Evolutionary conservation across 305 asterid genomes (phyloP), one percentile per base, ranked within the genome.

Genomic region (Fraxinus dipetala): DNA sequence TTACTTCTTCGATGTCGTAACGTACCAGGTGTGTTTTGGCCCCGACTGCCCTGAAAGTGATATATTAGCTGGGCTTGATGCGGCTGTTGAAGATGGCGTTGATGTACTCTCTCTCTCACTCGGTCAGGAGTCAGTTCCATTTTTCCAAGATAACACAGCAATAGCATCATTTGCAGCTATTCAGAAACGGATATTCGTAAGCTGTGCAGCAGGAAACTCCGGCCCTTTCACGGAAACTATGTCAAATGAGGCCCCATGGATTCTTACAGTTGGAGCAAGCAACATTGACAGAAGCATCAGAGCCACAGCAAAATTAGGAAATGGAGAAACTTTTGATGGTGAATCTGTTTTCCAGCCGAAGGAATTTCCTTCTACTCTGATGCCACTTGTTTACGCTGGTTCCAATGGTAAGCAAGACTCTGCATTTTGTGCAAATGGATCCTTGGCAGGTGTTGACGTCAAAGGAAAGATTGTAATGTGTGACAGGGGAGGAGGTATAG

Each of bases 201-300:
- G 87, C 9, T 75, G 86, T 30, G 69, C 92, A 0, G 92, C 81
- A 0, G 90, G 91, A 26, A 87, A 89, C 76, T 18, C 61, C 2
- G 90, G 92, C n/a, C 92, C 89, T 0, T 5, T 4, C n/a, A 24
- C 13, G 14, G 10, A 45, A 18, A 65, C 88, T 0, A 0, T 85
- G 14, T 28, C 81, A 0, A 89, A 89, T 28, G 88, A 76, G 11
- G 87, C 87, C 1, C 90, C 90, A 0, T 89, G 91, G 92, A 78
- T 85, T 34, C 84, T 89, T 7, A 89, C 92, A 0, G 89, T 89
- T 30, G 89, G 92, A 0, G 92, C 90, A 3, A 86, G 90, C 78
- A 84, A 87, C 0, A 76, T 81, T 1, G 89, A 85, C 76, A 80
- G 92, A 61, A 83, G 48, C 26, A 75, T 85, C 4, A 67, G 77